These are phyloP conservation scores for Mycocentrospora acerina DNA, from an alignment of 2,329 filamentous ascomycete species.

Conservation along the genomic window DNA sequence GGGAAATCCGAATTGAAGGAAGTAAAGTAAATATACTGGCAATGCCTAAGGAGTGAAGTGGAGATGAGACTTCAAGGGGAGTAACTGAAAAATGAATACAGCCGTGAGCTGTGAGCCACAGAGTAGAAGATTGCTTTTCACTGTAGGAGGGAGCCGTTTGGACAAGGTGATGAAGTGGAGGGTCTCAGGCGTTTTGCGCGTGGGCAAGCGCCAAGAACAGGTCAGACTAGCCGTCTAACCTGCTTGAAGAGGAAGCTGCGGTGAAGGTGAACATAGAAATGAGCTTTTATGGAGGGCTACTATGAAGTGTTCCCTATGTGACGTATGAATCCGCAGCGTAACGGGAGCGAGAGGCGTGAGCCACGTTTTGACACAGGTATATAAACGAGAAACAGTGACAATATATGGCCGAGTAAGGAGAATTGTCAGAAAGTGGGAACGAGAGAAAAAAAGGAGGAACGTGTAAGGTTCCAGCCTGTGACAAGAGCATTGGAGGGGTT, in stretches of 20 bases:
- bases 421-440: no score
- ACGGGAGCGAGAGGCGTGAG: no score
- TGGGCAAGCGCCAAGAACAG: slow-evolving; percentile 21
- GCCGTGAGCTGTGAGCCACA: slow-evolving; percentile 5
- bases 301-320: no score
- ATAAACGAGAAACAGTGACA: no score
- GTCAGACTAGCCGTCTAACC: slow-evolving; percentile 16
- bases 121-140: slow-evolving; percentile 7
- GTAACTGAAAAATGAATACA: slow-evolving; percentile 22
- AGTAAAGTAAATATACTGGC: slow-evolving; percentile 21
- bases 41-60: slow-evolving; percentile 37
- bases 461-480: no score
- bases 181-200: slow-evolving; percentile 12
- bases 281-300: no score
- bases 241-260: slow-evolving; percentile 23
- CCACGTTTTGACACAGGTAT: no score
- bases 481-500: no score
- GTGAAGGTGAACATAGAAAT: slow-evolving; percentile 12
- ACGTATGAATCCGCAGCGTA: slow-evolving; percentile 1
- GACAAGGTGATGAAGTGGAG: slow-evolving; percentile 9
- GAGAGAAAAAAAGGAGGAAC: no score
- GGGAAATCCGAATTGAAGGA: slow-evolving; percentile 20
- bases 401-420: no score
- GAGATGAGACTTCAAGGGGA: slow-evolving; percentile 30
- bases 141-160: slow-evolving; percentile 17